Evolutionary conservation across 768 basidiomycete species (phyloP).

Genomic region (Leccinum subtestaceum): DNA sequence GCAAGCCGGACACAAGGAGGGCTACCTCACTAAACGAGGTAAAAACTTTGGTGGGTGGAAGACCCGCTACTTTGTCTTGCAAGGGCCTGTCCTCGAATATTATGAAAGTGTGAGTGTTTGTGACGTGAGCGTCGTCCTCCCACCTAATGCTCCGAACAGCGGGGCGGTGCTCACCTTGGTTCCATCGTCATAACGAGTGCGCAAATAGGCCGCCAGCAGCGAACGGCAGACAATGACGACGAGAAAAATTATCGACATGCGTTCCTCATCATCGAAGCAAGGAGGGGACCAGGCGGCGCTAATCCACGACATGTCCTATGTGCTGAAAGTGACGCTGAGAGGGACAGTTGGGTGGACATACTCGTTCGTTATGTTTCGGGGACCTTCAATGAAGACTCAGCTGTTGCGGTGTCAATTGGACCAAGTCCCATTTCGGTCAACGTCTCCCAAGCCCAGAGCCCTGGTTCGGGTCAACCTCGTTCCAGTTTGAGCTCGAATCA

Average conservation of each 20-base stretch:
- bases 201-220: conserved; percentile 94
- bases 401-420: conserved; percentile 41
- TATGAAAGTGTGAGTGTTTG: conserved; percentile 83
- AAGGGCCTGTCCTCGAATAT: conserved; percentile 89
- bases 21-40: conserved; percentile 92
- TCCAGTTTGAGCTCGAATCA: conserved; percentile 53
- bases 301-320: conserved; percentile 89
- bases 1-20: conserved; percentile 87
- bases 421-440: conserved; percentile 26
- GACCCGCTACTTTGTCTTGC: conserved; percentile 90
- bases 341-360: conserved; percentile 93
- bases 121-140: conserved; percentile 5
- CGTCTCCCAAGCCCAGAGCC: conserved; percentile 24
- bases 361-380: conserved; percentile 87
- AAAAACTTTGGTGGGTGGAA: conserved; percentile 99
- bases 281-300: conserved; percentile 64
- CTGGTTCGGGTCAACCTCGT: conserved; percentile 45
- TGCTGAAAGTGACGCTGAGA: conserved; percentile 90
- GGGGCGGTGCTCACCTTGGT: conserved; percentile 88
- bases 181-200: conserved; percentile 89
- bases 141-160: conserved; percentile 42
- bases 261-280: conserved; percentile 92
- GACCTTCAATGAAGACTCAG: conserved; percentile 69
- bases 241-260: conserved; percentile 96
- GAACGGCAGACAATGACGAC: conserved; percentile 59